Conservation (phyloP, 768 basidiomycete genomes). For the Plicaturopsis crispa region DNA sequence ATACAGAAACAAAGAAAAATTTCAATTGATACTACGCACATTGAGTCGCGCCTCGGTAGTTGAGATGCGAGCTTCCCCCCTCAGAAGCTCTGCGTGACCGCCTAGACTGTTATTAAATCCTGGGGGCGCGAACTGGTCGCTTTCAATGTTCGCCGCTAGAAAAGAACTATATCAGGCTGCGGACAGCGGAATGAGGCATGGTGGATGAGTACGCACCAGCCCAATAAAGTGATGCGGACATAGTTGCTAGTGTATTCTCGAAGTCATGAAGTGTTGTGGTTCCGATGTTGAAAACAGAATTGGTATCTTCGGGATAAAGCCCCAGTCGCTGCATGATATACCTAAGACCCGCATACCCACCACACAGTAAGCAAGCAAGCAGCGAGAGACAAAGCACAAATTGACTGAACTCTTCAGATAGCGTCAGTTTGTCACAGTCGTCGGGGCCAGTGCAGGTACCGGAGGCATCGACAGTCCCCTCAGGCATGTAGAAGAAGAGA, state of each 20-base stretch:
- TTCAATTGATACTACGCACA: background rate
- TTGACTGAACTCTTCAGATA: no score
- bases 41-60: conserved; percentile 2
- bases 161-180: background rate
- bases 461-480: no score
- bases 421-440: no score
- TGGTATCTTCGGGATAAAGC: background rate
- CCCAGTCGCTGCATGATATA: background rate
- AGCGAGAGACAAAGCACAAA: no score
- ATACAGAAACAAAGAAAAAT: background rate
- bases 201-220: conserved; percentile 1
- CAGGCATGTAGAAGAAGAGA: no score
- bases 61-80: background rate
- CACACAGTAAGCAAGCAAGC: background rate
- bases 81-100: background rate
- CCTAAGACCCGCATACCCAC: no score
- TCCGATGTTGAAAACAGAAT: no score
- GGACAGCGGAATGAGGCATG: background rate
- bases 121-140: conserved; percentile 1
- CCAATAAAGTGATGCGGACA: conserved; percentile 7
- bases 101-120: background rate
- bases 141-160: background rate
- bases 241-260: conserved; percentile 7
- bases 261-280: conserved; percentile 6
- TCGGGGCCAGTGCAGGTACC: no score